A percentile compares a stretch with the other conserved stretches of the same genome.
These are phyloP conservation scores for Magnusiomyces sp. DNA, from an alignment of 1,139 yeast genomes.

Conservation along the genomic window DNA sequence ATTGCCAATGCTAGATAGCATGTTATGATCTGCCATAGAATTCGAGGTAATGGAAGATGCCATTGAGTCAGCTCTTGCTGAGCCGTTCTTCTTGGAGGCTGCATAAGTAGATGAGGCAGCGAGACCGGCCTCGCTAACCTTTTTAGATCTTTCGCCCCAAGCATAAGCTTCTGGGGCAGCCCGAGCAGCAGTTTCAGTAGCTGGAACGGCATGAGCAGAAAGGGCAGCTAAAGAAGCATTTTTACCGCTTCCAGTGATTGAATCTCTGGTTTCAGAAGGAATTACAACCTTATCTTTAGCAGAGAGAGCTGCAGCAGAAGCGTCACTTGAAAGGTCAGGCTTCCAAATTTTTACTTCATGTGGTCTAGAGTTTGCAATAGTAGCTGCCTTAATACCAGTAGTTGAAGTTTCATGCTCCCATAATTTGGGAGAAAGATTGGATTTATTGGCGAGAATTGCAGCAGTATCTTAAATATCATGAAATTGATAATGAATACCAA, in stretches of 20 bases:
- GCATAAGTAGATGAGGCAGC: constrained; percentile 17
- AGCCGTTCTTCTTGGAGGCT: constrained; percentile 6
- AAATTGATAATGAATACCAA: not conserved
- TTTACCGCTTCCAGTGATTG: constrained; percentile 12
- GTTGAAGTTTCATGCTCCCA: constrained; percentile 30
- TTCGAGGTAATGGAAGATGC: constrained; percentile 9
- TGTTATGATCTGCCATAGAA: constrained; percentile 10
- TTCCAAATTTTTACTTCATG: constrained; percentile 28
- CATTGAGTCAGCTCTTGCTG: constrained; percentile 10
- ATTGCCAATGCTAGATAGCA: constrained; percentile 18
- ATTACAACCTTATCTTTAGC: constrained; percentile 31
- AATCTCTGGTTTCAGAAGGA: constrained; percentile 13
- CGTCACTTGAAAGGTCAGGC: constrained; percentile 29
- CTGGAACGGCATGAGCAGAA: constrained; percentile 26
- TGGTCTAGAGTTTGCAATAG: constrained; percentile 27
- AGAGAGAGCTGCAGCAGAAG: constrained; percentile 43
- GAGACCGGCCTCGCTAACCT: constrained; percentile 13
- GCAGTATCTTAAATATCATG: constrained; percentile 24
- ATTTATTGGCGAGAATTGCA: constrained; percentile 32
- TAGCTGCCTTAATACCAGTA: constrained; percentile 35
- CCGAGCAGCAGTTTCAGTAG: constrained; percentile 30
- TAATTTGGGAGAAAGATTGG: constrained; percentile 30
- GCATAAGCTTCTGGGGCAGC: constrained; percentile 32
- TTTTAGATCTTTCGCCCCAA: constrained; percentile 23
- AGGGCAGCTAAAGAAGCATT: constrained; percentile 27